phyloP scores from a whole-genome alignment of 179 eudicot genomes.

The Sideroxylon spinosum region DNA sequence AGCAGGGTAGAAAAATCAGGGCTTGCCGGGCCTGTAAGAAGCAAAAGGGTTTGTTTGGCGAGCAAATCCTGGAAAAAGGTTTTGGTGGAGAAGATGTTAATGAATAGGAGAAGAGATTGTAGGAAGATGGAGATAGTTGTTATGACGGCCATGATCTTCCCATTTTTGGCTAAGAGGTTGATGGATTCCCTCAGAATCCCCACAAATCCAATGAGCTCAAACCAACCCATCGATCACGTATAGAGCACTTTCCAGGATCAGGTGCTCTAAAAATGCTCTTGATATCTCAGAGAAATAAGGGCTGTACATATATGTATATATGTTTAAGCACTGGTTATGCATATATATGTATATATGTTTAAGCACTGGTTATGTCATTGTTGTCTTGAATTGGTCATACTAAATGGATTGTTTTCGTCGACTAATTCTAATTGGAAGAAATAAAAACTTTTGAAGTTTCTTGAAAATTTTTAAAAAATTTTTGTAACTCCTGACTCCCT shows the following conservation, averaged over 20 bases:
- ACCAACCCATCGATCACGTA: slow-evolving; percentile 2
- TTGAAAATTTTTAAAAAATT: too few relatives aligned
- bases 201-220: too few relatives aligned
- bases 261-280: background rate
- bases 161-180: slow-evolving; percentile 18
- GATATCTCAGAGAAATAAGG: too few relatives aligned
- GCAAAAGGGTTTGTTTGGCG: background rate
- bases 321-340: too few relatives aligned
- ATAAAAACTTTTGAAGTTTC: too few relatives aligned
- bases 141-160: slow-evolving; percentile 15
- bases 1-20: background rate
- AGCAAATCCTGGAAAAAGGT: background rate
- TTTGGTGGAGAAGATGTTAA: background rate
- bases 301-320: too few relatives aligned
- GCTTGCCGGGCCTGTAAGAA: background rate
- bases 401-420: too few relatives aligned
- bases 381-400: too few relatives aligned
- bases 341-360: too few relatives aligned
- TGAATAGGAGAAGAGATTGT: background rate
- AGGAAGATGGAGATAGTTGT: slow-evolving; percentile 1
- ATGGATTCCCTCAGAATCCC: slow-evolving; percentile 16
- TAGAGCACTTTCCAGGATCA: background rate
- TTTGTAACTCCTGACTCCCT: too few relatives aligned
- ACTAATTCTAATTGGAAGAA: too few relatives aligned
- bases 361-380: too few relatives aligned